Evolutionary conservation across 345 rosid species (phyloP).

Genomic region (Gossypium arboreum): DNA sequence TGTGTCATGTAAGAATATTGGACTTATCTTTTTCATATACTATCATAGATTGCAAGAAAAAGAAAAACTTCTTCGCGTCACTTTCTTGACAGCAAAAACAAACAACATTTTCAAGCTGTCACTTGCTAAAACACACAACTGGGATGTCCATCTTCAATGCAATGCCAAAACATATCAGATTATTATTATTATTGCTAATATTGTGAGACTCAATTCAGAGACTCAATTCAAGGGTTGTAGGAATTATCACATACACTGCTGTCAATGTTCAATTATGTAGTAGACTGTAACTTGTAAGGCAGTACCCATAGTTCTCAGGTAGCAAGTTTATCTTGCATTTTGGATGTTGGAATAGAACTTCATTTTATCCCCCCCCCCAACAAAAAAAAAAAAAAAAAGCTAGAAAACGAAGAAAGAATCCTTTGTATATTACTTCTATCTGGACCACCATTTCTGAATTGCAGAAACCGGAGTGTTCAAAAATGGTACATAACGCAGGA

Average conservation of each 20-base stretch:
- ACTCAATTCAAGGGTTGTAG: not conserved
- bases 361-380: not conserved
- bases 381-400: too few species aligned
- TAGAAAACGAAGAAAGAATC: not conserved
- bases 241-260: too few species aligned
- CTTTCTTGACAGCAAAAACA: too few species aligned
- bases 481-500: slow-evolving; percentile 72
- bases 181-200: not conserved
- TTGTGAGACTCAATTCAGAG: not conserved
- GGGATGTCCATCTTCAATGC: not conserved
- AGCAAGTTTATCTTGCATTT: not conserved
- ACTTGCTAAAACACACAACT: too few species aligned
- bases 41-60: too few species aligned
- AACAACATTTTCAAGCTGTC: too few species aligned
- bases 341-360: not conserved
- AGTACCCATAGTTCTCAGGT: not conserved
- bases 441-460: slow-evolving; percentile 88
- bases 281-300: not conserved
- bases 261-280: too few species aligned
- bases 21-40: too few species aligned
- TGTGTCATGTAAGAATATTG: too few species aligned
- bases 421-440: slow-evolving; percentile 31
- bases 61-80: too few species aligned
- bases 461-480: slow-evolving; percentile 59
- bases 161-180: not conserved